phyloP scores from a whole-genome alignment of 225 moss, liverwort and hornwort species.

The Straminergon stramineum region DNA sequence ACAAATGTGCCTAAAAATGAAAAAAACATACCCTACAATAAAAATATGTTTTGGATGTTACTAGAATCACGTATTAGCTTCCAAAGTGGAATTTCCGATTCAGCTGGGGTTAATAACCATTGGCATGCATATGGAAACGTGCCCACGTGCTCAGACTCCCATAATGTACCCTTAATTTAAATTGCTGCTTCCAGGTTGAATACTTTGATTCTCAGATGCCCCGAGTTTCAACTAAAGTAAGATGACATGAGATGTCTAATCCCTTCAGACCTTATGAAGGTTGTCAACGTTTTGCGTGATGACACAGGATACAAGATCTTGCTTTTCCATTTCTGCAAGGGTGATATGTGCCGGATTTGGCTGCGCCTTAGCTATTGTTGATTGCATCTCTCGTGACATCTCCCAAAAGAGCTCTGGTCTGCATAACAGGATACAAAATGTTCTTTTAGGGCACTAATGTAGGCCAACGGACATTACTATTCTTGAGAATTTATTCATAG shows the following conservation, averaged over 20 bases:
- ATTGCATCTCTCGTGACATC: slow-evolving; percentile 31
- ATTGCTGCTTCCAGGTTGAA: neutral
- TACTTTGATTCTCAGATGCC: neutral
- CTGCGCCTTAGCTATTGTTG: slow-evolving; percentile 7
- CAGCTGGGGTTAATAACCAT: neutral
- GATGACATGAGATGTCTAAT: neutral
- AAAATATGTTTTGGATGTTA: neutral
- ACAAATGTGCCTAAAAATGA: neutral
- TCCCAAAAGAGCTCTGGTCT: slow-evolving; percentile 43
- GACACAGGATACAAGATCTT: slow-evolving; percentile 26
- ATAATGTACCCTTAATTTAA: neutral
- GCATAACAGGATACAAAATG: neutral
- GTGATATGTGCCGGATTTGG: slow-evolving; percentile 35
- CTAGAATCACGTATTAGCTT: neutral
- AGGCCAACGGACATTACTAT: neutral
- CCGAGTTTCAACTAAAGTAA: neutral
- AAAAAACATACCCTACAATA: neutral
- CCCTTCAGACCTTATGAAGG: slow-evolving; percentile 23
- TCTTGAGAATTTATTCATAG: neutral
- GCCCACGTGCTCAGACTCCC: neutral
- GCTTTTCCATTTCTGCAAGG: slow-evolving; percentile 34
- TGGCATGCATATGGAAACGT: neutral
- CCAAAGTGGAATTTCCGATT: neutral
- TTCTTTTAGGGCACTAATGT: neutral
- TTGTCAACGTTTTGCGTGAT: slow-evolving; percentile 44